Base-by-base conservation (phyloP, 2,329 filamentous ascomycete species). In the Camillea tinctor region DNA sequence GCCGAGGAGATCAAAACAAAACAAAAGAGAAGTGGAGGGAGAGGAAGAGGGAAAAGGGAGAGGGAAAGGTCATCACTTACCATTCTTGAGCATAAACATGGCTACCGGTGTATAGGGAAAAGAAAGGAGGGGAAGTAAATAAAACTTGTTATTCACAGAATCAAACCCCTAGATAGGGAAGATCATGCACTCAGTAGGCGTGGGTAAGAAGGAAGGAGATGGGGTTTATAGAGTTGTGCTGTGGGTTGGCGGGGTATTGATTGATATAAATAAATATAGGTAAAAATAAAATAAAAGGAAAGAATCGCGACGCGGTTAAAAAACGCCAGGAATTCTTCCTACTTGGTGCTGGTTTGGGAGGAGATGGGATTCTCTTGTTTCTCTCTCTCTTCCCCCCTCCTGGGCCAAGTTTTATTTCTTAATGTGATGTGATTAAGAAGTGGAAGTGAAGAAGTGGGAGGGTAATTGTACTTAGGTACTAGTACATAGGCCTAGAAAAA, bases 11-110 rank as follows among this genome's bases (percentile, higher is more conserved):
- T n/a, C n/a, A n/a, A n/a, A n/a, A n/a, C n/a, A n/a, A n/a, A n/a
- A n/a, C n/a, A n/a, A n/a, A n/a, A n/a, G n/a, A n/a, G n/a, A n/a
- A n/a, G n/a, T n/a, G n/a, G n/a, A n/a, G n/a, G n/a, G n/a, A n/a
- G n/a, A n/a, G n/a, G n/a, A n/a, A 19, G 44, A 48, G 48, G 63
- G 40, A 58, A 59, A 52, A 59, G 56, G 59, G 24, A 54, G 50
- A n/a, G 3, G 7, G 21, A 55, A 51, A 19, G n/a, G n/a, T n/a
- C n/a, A n/a, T n/a, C n/a, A 66, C 74, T 68, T 71, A 77, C 76
- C 76, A 69, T 77, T 78, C 63, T 76, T 75, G 40, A 78, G 73
- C 60, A 77, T 74, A 66, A 78, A 78, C 76, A 78, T 78, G 24
- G 66, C 73, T 66, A 60, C 60, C 15, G 23, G 11, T 58, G n/a